Evolutionary conservation across 139 green algal species (phyloP).

Genomic region (Diplosphaera chodatii): DNA sequence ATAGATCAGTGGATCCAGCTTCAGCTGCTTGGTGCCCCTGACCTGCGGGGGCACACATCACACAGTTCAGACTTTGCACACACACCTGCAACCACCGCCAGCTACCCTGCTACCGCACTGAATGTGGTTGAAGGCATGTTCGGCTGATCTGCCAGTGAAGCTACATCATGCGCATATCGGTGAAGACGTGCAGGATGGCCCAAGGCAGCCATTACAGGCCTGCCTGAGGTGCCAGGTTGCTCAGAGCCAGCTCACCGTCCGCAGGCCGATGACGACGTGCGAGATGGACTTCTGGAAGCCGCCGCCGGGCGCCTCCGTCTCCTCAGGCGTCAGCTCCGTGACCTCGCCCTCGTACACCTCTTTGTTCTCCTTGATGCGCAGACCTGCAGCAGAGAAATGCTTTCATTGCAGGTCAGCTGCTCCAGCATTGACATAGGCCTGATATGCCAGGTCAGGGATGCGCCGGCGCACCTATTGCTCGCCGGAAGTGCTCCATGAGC

Average conservation of each 20-base stretch:
- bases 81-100: no score
- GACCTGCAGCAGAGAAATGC: no score
- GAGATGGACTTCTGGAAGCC: slow-evolving; percentile 85
- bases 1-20: slow-evolving; percentile 96
- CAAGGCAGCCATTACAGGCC: no score
- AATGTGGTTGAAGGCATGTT: no score
- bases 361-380: slow-evolving; percentile 99
- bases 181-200: no score
- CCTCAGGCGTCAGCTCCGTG: slow-evolving; percentile 93
- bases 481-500: slow-evolving; percentile 98
- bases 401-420: no score
- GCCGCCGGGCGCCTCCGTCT: slow-evolving; percentile 57
- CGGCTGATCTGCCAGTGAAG: no score
- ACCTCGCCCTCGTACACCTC: slow-evolving; percentile 99
- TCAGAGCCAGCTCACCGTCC: slow-evolving; percentile 67
- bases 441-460: no score
- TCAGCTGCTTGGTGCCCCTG: slow-evolving; percentile 91
- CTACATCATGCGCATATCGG: neutral
- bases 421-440: no score
- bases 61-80: no score
- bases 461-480: slow-evolving; percentile 78
- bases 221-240: no score
- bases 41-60: neutral
- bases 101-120: no score
- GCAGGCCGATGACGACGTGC: slow-evolving; percentile 94